Conservation (phyloP, 2,329 filamentous ascomycete species). For the Nothopassalora personata region DNA sequence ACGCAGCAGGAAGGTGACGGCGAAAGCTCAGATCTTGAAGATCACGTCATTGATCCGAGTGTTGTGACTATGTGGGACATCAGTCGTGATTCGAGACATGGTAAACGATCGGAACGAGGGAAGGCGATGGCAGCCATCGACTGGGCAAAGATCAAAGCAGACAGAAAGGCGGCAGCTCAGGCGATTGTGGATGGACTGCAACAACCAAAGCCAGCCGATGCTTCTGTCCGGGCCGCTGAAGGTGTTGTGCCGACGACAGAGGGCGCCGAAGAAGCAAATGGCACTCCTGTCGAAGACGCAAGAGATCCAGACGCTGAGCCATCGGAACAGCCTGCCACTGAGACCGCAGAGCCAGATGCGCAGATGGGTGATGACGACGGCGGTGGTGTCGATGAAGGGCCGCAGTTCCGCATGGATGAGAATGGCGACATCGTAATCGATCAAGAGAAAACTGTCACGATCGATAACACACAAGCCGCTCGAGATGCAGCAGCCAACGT, state of each 20-base stretch:
- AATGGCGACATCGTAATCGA: conserved; percentile 70
- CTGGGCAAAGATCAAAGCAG: conserved; percentile 45
- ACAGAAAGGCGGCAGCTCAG: conserved; percentile 36
- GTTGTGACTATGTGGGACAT: conserved; percentile 68
- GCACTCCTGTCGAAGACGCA: conserved; percentile 1
- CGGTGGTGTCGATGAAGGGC: neutral
- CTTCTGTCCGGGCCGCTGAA: neutral
- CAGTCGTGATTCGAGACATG: conserved; percentile 53
- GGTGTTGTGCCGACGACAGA: conserved; percentile 19
- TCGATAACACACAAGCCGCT: conserved; percentile 62
- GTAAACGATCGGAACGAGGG: conserved; percentile 70
- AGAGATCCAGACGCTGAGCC: neutral
- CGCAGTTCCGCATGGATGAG: conserved; percentile 51
- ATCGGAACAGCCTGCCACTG: neutral
- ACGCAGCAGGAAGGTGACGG: conserved; percentile 5
- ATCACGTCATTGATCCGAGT: conserved; percentile 54
- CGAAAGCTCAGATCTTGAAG: conserved; percentile 30
- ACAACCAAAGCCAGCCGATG: conserved; percentile 2
- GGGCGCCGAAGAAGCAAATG: conserved; percentile 12
- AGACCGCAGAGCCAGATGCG: conserved; percentile 3
- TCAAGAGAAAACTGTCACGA: conserved; percentile 55
- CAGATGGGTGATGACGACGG: conserved; percentile 11
- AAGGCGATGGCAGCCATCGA: conserved; percentile 66
- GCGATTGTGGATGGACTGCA: conserved; percentile 17
- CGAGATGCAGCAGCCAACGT: conserved; percentile 44